Base-by-base conservation (phyloP, 108 stramenopile genomes). In the Discostella pseudostelligera region DNA sequence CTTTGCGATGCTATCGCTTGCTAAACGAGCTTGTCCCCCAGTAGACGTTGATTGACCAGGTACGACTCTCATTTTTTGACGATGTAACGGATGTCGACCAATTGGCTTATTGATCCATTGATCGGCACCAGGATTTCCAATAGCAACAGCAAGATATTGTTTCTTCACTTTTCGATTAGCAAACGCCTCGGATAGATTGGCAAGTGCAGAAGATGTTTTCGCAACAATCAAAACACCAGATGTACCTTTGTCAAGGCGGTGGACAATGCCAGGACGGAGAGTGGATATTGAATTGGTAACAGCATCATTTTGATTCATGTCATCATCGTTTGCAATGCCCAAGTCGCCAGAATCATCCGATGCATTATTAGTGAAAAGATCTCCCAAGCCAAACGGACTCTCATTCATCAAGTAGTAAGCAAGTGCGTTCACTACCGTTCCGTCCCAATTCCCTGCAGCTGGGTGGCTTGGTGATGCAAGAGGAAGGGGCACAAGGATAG, bases 401-500 rank as follows among this genome's bases (percentile, higher is more conserved):
- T 75, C 74, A 39, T 81, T 69, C 56, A 70, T 63, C 25, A 96
- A 71, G 78, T 97, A 96, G 65, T 90, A 79, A 1, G 95, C 88
- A n/a, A 98, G 75, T 12, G 96, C 97, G 74, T 98, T 98, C 3
- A 96, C 95, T 16, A 98, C 82, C 13, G 97, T 98, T 43, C 90
- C 93, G 64, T 92, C 88, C 90, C 95, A 93, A 60, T 93, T 93
- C n/a, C 97, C 97, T 14, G 93, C 91, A n/a, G 96, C 97, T 25
- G 97, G 97, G 68, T 98, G 97, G 0, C 54, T 55, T 25, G 3
- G 24, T 2, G 2, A 5, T 13, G 49, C 29, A 55, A 55, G 20
- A 16, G 12, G 14, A 3, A 36, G 14, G 54, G 26, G 35, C 24
- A 55, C n/a, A 17, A 35, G 13, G n/a, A 12, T 12, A 51, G 24